A percentile compares a stretch with the other conserved stretches of the same genome.
phyloP scores from a whole-genome alignment of 768 basidiomycete species.

The Gloeopeniophorella convolvens region DNA sequence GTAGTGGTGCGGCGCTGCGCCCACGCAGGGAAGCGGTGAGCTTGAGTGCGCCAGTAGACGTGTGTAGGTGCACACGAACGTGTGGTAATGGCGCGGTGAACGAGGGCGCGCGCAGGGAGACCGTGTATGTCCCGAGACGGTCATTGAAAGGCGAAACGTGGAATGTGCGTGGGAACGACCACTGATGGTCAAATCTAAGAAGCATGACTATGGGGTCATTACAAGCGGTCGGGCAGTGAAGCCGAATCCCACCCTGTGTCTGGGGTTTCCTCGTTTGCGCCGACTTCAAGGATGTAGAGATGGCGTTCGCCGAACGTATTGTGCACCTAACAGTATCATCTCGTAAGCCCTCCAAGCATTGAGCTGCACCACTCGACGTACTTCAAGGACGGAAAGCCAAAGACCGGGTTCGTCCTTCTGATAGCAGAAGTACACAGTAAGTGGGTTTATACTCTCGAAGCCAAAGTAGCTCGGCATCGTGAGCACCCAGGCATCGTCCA shows the following conservation, averaged over 20 bases:
- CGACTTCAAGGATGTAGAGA: conserved; percentile 46
- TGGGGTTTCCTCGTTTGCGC: conserved; percentile 37
- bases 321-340: conserved; percentile 42
- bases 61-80: conserved; percentile 34
- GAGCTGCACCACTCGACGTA: too few species aligned
- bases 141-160: conserved; percentile 78
- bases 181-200: conserved; percentile 51
- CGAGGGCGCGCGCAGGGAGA: conserved; percentile 46
- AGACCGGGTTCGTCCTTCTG: conserved; percentile 25
- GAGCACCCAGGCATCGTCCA: conserved; percentile 62
- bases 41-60: conserved; percentile 38
- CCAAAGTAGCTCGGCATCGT: conserved; percentile 68
- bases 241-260: conserved; percentile 31
- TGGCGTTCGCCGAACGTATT: conserved; percentile 73
- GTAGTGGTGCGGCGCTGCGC: background rate
- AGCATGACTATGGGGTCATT: background rate
- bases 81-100: conserved; percentile 16
- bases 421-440: conserved; percentile 66
- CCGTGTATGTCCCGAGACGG: conserved; percentile 55
- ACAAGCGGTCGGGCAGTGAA: background rate
- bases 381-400: conserved; percentile 51
- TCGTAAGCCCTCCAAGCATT: too few species aligned
- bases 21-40: conserved; percentile 43
- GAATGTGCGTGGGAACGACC: conserved; percentile 62
- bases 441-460: conserved; percentile 63